Conservation (phyloP, 169 alveolate genomes). For the Plasmodium malariae region DNA sequence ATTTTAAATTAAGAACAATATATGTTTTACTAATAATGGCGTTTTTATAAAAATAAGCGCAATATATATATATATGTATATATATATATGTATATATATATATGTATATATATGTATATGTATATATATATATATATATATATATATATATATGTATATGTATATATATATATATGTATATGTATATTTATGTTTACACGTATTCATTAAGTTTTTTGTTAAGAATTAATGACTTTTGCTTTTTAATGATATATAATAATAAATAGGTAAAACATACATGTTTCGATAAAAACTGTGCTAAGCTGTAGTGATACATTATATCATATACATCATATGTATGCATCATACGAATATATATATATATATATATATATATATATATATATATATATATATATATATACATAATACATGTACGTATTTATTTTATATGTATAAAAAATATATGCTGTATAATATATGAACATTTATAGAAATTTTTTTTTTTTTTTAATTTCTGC, state of each 20-base stretch:
- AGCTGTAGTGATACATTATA: too few species aligned
- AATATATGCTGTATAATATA: too few species aligned
- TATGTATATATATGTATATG: background rate
- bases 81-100: background rate
- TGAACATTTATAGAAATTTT: background rate
- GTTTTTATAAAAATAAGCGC: background rate
- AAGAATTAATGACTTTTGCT: background rate
- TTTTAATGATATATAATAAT: background rate
- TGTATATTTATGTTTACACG: background rate
- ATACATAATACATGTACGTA: background rate
- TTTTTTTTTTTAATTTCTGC: too few species aligned
- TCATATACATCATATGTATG: background rate
- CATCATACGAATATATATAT: background rate
- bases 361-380: too few species aligned
- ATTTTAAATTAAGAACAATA: background rate
- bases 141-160: background rate
- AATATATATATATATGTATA: background rate
- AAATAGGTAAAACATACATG: too few species aligned
- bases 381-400: background rate
- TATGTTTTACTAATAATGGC: background rate
- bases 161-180: background rate
- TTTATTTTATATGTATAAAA: too few species aligned
- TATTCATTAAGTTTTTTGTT: too few species aligned
- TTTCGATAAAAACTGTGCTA: too few species aligned
- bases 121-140: conserved; percentile 9